These are phyloP conservation scores for Fusarium buharicum DNA, from an alignment of 2,329 filamentous ascomycete species.

Conservation along the genomic window DNA sequence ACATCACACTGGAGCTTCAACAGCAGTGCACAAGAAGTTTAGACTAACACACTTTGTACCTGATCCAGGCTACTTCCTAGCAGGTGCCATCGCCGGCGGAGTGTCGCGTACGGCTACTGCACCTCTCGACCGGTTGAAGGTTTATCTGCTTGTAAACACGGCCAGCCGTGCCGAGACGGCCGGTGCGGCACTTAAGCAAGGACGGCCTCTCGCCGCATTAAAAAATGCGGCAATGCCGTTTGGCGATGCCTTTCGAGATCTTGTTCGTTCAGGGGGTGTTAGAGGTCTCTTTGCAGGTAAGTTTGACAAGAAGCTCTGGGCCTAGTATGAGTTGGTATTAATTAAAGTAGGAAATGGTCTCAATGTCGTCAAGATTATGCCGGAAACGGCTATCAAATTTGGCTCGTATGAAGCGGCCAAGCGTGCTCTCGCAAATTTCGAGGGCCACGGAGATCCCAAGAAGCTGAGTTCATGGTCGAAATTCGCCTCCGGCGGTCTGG, in stretches of 20 bases:
- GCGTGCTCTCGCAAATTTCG: constrained; percentile 82
- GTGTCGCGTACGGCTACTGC: constrained; percentile 95
- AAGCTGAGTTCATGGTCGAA: constrained; percentile 85
- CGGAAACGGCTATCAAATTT: constrained; percentile 98
- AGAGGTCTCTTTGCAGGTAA: constrained; percentile 92
- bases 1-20: constrained; percentile 50
- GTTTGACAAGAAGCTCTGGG: constrained; percentile 42
- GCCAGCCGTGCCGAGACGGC: constrained; percentile 61
- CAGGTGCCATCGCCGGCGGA: constrained; percentile 92
- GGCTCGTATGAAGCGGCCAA: constrained; percentile 97
- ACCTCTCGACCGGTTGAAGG: constrained; percentile 95
- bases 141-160: constrained; percentile 95
- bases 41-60: constrained; percentile 76
- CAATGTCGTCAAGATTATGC: constrained; percentile 98
- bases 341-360: constrained; percentile 82
- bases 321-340: constrained; percentile 5
- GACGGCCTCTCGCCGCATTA: constrained; percentile 71
- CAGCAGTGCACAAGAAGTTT: constrained; percentile 55
- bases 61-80: constrained; percentile 96
- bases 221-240: constrained; percentile 76
- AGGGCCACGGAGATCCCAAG: constrained; percentile 86
- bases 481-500: constrained; percentile 89
- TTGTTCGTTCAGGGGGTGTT: constrained; percentile 88
- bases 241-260: constrained; percentile 75
- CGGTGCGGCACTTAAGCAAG: constrained; percentile 74